Conservation (phyloP, 192 early-diverging fungal species). For the Rhizophagus sp. region DNA sequence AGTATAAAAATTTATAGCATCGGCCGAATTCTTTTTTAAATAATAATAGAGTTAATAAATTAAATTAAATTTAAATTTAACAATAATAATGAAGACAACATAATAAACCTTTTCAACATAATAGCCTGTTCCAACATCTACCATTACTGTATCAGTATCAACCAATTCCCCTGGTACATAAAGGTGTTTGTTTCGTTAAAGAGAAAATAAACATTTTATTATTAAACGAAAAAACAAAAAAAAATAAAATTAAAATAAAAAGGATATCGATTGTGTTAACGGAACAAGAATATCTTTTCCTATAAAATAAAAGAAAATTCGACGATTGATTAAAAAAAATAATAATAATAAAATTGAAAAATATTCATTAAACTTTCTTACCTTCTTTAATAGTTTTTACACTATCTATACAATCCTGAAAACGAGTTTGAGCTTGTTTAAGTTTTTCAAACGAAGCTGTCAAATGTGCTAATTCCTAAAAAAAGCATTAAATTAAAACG, state of each 20-base stretch:
- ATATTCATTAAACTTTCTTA: conserved; percentile 42
- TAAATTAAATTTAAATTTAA: too few relatives aligned
- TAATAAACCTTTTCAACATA: conserved; percentile 86
- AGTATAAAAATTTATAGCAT: conserved; percentile 83
- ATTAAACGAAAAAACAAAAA: too few relatives aligned
- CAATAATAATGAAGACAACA: too few relatives aligned
- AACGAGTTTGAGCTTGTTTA: conserved; percentile 84
- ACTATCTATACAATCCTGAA: conserved; percentile 80
- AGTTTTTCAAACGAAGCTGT: conserved; percentile 83
- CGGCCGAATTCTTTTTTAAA: conserved; percentile 57
- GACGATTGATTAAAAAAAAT: too few relatives aligned
- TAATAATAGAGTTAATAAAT: too few relatives aligned
- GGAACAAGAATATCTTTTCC: conserved; percentile 74
- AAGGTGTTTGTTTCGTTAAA: conserved; percentile 57
- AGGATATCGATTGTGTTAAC: conserved; percentile 71
- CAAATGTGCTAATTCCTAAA: conserved; percentile 82
- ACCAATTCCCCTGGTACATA: conserved; percentile 90
- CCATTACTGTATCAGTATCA: conserved; percentile 81
- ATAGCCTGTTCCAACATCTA: conserved; percentile 97
- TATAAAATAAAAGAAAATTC: neutral
- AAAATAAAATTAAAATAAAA: conserved; percentile 24
- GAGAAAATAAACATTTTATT: neutral
- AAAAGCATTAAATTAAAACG: neutral
- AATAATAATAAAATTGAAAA: neutral
- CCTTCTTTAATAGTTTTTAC: conserved; percentile 61